A percentile compares a stretch with the other conserved stretches of the same genome.
Evolutionary conservation across 2,329 filamentous ascomycete genomes (phyloP).

Genomic region (Penicillium crustosum): DNA sequence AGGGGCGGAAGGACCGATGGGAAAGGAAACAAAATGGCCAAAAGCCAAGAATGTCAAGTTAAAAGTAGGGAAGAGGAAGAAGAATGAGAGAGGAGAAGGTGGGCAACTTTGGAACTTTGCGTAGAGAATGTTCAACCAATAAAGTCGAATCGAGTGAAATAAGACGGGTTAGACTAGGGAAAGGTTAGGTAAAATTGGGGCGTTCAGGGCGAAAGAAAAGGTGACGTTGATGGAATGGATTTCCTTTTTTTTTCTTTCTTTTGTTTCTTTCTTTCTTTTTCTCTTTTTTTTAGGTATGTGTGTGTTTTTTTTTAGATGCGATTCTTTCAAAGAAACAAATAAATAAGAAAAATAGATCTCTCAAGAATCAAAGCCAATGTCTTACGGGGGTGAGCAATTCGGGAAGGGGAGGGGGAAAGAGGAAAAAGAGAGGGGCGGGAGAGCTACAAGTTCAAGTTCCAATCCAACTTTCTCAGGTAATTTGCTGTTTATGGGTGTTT

Average conservation of each 20-base stretch:
- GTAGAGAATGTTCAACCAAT: conserved; percentile 24
- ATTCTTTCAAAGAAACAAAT: not conserved
- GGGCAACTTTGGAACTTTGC: conserved; percentile 19
- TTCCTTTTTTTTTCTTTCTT: not conserved
- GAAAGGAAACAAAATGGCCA: conserved; percentile 32
- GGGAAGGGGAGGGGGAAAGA: conserved; percentile 13
- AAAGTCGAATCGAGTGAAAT: conserved; percentile 12
- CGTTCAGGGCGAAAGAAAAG: conserved; percentile 14
- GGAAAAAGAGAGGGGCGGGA: conserved; percentile 23
- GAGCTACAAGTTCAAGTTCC: conserved; percentile 12
- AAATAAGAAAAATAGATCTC: not conserved
- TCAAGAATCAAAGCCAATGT: conserved; percentile 11
- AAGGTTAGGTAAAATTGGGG: conserved; percentile 22
- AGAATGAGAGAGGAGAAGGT: conserved; percentile 21
- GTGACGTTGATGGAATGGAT: conserved; percentile 10
- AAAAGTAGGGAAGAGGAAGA: conserved; percentile 20
- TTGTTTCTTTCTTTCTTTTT: not conserved
- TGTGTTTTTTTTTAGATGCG: not conserved
- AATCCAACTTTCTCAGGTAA: conserved; percentile 2
- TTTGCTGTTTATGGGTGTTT: not conserved
- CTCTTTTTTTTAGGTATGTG: not conserved
- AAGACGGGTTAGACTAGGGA: conserved; percentile 19
- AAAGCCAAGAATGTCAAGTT: conserved; percentile 33
- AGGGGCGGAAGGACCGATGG: conserved; percentile 38
- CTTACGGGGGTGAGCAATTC: conserved; percentile 12